Evolutionary conservation across 2,329 filamentous ascomycete genomes (phyloP), one percentile per base, ranked within the genome.

Genomic region (Fusarium longipes): DNA sequence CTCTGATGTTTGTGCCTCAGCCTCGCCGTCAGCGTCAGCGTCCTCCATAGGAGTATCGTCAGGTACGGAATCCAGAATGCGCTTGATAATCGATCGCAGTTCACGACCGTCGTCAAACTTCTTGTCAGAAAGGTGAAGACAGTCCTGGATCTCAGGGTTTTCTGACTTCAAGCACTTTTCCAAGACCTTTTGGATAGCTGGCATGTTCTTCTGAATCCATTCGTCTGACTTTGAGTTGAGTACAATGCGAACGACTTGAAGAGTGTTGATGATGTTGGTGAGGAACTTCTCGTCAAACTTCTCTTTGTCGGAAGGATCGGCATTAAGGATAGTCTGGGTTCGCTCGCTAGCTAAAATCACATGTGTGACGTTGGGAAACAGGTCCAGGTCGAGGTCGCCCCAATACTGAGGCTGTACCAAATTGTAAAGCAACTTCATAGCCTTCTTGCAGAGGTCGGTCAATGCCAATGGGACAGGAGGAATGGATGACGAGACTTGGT

Each of bases 61-160:
- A 2, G 96, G 96, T 40, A 97, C 88, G 2, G 95, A 92, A 71
- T 97, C 92, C 8, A 99, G 83, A n/a, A 97, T 87, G 38, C 93
- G 88, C 75, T 91, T 89, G 67, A 97, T 81, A 10, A 91, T 90
- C 3, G 96, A 89, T 69, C 90, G 89, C 45, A 97, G 81, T 62
- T 89, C 87, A 8, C 89, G 88, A 18, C 86, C 87, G 43, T 92
- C 88, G 53, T 93, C 90, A 65, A 86, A 86, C 32, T 89, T 86
- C 65, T 89, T 87, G 68, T 93, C 90, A 5, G 88, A 82, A 25
- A 89, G 84, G 77, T 98, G 93, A 30, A 98, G 81, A 74, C 92
- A 97, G 74, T 98, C 95, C 73, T 99, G 96, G 10, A 99, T 89
- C 75, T 99, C 96, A 0, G 93, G 88, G 67, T 94, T 92, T 69